Base-by-base conservation (phyloP, 2,329 filamentous ascomycete genomes). In the Ophiosphaerella narmari region DNA sequence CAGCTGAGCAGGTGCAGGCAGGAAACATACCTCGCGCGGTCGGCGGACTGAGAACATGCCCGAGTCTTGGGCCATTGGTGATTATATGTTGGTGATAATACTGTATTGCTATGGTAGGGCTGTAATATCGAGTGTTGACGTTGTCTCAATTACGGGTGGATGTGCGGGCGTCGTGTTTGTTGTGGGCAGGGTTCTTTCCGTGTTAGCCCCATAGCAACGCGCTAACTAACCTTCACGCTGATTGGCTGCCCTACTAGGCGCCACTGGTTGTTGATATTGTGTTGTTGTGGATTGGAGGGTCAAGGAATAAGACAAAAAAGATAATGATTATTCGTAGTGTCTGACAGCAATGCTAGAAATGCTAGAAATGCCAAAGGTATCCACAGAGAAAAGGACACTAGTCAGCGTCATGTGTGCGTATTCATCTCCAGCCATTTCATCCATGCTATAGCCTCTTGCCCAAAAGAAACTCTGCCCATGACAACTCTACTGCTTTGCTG, bases 1-100 rank as follows among this genome's bases (percentile, higher is more conserved):
- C 11, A 40, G 53, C 60, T 55, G 48, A 46, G 51, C 52, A 48
- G 44, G 13, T 54, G 54, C 45, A 58, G 51, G 48, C 43, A 48
- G 44, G 13, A 37, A 57, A 74, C 83, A 73, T 81, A 95, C 91
- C 83, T 97, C 92, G 82, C 93, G 86, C 63, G 90, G 89, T 69
- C 92, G 88, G 76, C 91, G 91, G 72, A 95, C 90, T 70, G 91
- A 96, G 83, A 93, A 97, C 70, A 94, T 80, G 68, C 89, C 89
- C 63, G 66, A 60, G 55, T 73, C 70, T 36, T 71, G 64, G 65
- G 69, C 67, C 70, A 73, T 73, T 35, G 32, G 45, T 52, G 31
- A 34, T 40, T 31, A 16, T 44, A 41, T 29, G 50, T 40, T 52
- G 43, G 50, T 52, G 39, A 47, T 51, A 31, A 14, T 36, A 31